Conservation (phyloP, 1,284 basidiomycete genomes). For the Ganoderma multipileum region DNA sequence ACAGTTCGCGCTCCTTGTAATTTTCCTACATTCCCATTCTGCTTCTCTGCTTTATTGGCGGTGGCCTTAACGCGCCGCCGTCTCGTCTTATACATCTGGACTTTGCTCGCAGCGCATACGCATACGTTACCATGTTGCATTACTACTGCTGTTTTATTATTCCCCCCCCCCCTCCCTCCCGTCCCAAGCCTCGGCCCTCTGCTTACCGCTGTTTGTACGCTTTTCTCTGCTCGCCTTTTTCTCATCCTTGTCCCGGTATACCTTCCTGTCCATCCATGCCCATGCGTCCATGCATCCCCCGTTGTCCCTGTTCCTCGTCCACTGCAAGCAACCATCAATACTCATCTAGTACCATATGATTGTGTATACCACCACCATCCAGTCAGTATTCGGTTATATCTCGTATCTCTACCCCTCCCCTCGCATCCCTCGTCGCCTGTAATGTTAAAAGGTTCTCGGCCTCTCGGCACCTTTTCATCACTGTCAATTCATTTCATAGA, state of each 20-base stretch:
- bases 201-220: conserved; percentile 2
- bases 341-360: conserved; percentile 15
- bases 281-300: neutral
- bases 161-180: neutral
- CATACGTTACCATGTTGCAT: conserved; percentile 9
- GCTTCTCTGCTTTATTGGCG: neutral
- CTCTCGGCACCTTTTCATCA: neutral
- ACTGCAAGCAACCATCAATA: neutral
- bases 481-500: neutral
- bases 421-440: neutral
- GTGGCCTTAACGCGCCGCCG: neutral
- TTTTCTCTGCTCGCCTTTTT: neutral
- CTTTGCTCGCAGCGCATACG: neutral
- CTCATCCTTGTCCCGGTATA: neutral
- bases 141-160: conserved; percentile 12
- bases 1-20: neutral
- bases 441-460: neutral
- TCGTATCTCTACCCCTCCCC: neutral
- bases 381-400: neutral
- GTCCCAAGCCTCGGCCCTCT: neutral
- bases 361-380: conserved; percentile 17
- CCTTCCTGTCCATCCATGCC: neutral
- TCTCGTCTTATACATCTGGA: conserved; percentile 1
- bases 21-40: neutral
- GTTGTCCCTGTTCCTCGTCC: neutral